Evolutionary conservation across 1,139 yeast species (phyloP).

Genomic region (Geotrichum fermentans): DNA sequence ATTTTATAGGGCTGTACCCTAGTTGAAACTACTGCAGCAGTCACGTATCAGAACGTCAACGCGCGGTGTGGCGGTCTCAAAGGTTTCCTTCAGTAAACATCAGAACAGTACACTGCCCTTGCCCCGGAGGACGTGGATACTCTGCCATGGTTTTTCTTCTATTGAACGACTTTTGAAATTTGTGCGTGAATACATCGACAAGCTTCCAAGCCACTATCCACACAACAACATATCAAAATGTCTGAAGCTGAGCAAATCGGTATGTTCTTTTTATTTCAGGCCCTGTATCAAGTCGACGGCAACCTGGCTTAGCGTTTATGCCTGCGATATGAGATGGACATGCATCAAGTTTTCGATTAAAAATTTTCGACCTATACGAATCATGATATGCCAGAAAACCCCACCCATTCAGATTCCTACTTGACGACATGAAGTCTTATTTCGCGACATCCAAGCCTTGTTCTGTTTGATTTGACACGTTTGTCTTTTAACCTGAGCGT

Average conservation of each 20-base stretch:
- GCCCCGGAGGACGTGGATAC: not conserved
- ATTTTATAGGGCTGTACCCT: constrained; percentile 1
- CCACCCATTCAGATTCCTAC: too few relatives aligned
- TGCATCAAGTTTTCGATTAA: too few relatives aligned
- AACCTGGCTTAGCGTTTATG: too few relatives aligned
- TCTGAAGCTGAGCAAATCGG: constrained; percentile 16
- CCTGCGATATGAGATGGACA: too few relatives aligned
- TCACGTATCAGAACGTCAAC: too few relatives aligned
- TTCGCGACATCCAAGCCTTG: too few relatives aligned
- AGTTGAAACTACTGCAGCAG: not conserved
- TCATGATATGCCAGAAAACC: too few relatives aligned
- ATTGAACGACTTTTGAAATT: constrained; percentile 3
- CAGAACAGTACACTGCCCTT: not conserved
- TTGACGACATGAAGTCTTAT: too few relatives aligned
- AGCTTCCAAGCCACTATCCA: constrained; percentile 6
- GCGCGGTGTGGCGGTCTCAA: not conserved
- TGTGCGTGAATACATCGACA: constrained; percentile 11
- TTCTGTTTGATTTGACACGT: too few relatives aligned
- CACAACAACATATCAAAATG: constrained; percentile 16
- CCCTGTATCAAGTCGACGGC: too few relatives aligned
- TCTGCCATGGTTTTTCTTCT: not conserved
- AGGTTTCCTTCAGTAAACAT: not conserved
- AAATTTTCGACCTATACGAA: too few relatives aligned
- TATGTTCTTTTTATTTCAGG: constrained; percentile 8
- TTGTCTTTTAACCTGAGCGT: too few relatives aligned